Evolutionary conservation across 306 rosid genomes (phyloP).

Genomic region (Vigna mungo): DNA sequence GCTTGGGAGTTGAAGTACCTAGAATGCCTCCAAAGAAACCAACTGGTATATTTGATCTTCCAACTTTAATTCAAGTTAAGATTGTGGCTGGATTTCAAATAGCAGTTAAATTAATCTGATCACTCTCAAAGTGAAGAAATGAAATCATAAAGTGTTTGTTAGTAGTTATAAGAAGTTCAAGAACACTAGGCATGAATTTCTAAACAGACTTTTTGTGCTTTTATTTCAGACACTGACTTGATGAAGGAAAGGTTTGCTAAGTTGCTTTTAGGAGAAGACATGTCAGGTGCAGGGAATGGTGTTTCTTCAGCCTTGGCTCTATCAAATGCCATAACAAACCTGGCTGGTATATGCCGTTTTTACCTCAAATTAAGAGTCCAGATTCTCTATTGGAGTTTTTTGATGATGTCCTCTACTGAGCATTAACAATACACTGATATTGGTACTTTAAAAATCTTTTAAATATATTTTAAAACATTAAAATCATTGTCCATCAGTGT

Average conservation of each 20-base stretch:
- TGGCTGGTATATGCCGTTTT: constrained; percentile 64
- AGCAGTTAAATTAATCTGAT: constrained; percentile 32
- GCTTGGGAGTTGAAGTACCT: constrained; percentile 34
- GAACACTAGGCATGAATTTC: background rate
- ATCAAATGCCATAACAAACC: constrained; percentile 92
- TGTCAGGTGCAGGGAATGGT: constrained; percentile 99
- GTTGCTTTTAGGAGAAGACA: constrained; percentile 94
- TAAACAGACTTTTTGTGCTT: constrained; percentile 4
- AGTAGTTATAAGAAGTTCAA: background rate
- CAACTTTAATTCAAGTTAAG: constrained; percentile 5
- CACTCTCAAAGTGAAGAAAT: constrained; percentile 5
- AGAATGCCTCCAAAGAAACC: constrained; percentile 50
- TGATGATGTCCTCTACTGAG: too few relatives aligned
- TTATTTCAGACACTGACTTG: constrained; percentile 69
- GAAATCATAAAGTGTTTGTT: background rate
- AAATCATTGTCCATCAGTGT: too few relatives aligned
- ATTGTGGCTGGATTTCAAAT: constrained; percentile 3
- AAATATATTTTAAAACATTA: too few relatives aligned
- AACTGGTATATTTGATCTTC: constrained; percentile 49
- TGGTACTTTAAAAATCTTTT: too few relatives aligned
- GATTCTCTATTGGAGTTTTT: too few relatives aligned
- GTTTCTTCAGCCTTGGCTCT: constrained; percentile 95
- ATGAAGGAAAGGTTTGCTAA: constrained; percentile 86
- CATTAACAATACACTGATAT: too few relatives aligned
- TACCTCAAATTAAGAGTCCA: background rate